Conservation (phyloP, 805 yeast genomes). For the Lipomyces chichibuensis region DNA sequence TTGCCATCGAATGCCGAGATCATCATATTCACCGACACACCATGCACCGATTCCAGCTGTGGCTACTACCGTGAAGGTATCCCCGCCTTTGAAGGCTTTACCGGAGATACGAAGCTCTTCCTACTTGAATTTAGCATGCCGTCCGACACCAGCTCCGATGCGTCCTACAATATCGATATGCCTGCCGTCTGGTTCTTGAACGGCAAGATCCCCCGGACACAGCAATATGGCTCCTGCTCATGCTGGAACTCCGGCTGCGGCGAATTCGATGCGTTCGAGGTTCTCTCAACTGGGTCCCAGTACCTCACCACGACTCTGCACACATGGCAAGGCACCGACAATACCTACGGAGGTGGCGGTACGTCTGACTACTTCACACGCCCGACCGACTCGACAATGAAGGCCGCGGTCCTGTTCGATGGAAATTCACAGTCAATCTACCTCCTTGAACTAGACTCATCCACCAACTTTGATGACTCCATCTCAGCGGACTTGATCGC, state of each 20-base stretch:
- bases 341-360: slow-evolving; percentile 71
- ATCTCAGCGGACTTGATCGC: slow-evolving; percentile 50
- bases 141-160: slow-evolving; percentile 53
- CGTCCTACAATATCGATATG: slow-evolving; percentile 78
- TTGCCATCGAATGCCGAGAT: slow-evolving; percentile 75
- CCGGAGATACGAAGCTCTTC: slow-evolving; percentile 81
- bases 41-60: slow-evolving; percentile 58
- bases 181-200: slow-evolving; percentile 97
- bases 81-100: slow-evolving; percentile 95
- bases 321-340: slow-evolving; percentile 72
- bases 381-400: slow-evolving; percentile 75
- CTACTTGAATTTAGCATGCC: slow-evolving; percentile 97
- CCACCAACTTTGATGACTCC: slow-evolving; percentile 54
- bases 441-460: slow-evolving; percentile 58
- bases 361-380: slow-evolving; percentile 83
- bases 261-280: slow-evolving; percentile 93
- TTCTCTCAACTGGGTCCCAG: slow-evolving; percentile 73
- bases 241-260: slow-evolving; percentile 99
- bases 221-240: slow-evolving; percentile 93
- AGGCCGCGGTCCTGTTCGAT: slow-evolving; percentile 87
- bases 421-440: slow-evolving; percentile 53
- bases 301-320: slow-evolving; percentile 77
- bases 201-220: slow-evolving; percentile 94
- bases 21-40: slow-evolving; percentile 68
- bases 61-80: slow-evolving; percentile 83